phyloP scores from a whole-genome alignment of 495 filamentous ascomycete genomes.

The Penicillium macrosclerotiorum region DNA sequence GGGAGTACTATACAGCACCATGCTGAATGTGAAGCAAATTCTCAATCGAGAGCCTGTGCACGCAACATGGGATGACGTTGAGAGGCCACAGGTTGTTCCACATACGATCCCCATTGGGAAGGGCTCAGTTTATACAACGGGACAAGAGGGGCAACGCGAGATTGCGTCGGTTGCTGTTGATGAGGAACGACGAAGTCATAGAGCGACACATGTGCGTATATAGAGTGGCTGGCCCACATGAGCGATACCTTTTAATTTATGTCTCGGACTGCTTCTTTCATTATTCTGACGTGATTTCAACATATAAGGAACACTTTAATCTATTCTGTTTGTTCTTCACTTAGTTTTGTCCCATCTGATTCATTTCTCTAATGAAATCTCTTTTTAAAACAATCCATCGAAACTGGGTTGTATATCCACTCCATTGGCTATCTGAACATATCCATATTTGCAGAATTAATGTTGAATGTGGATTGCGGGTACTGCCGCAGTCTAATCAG shows the following conservation, averaged over 20 bases:
- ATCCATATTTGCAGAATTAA: too few species aligned
- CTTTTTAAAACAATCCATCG: too few species aligned
- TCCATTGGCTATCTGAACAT: too few species aligned
- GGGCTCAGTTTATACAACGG: neutral
- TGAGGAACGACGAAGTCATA: neutral
- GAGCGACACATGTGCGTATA: neutral
- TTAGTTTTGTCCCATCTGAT: too few species aligned
- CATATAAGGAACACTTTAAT: too few species aligned
- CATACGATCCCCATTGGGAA: neutral
- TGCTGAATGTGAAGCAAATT: constrained; percentile 7
- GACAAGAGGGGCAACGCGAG: neutral
- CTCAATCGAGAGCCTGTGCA: neutral
- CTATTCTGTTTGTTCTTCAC: too few species aligned
- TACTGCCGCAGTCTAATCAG: too few species aligned
- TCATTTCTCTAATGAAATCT: too few species aligned
- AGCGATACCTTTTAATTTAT: neutral
- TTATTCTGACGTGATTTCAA: too few species aligned
- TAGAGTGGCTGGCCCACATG: neutral
- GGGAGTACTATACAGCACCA: constrained; percentile 9
- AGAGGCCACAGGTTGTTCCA: neutral
- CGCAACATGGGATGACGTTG: constrained; percentile 7
- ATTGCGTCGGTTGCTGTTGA: neutral
- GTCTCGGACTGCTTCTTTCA: neutral
- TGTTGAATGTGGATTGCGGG: too few species aligned
- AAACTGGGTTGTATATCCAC: too few species aligned